Evolutionary conservation across 495 filamentous ascomycete species (phyloP), one percentile per base, ranked within the genome.

Genomic region (Pyrenula aspistea): DNA sequence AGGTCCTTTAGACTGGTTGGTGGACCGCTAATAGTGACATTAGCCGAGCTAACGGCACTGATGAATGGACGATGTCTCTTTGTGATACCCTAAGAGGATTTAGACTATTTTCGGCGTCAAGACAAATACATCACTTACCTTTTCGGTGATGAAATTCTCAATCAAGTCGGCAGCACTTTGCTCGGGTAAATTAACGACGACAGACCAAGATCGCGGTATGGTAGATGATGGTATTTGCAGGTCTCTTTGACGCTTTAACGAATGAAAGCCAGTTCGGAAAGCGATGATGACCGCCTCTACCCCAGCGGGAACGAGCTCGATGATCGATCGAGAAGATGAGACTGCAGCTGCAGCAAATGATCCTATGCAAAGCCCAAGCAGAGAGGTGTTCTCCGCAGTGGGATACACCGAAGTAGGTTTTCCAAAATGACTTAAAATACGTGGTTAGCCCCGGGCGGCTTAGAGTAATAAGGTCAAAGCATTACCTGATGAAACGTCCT

Each of bases 401-500:
- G 57, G 57, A 58, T 25, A 59, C 10, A 15, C 31, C 21, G 53
- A 50, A 20, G 55, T 36, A 15, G 47, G 47, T 55, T 59, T 49
- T 4, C 55, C 49, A 52, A 49, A 54, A 10, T 58, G 51, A 10
- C 57, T 59, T 25, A 36, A 10, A 19, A 19, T 22, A 31, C 10
- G 21, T 19, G 36, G 23, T 56, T 54, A 56, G 55, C 47, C 12
- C 24, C 2, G 11, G 3, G 25, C 54, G n/a, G 12, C 15, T 15
- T 50, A 22, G 2, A 59, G 25, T 10, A 21, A n/a, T 19, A 12
- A n/a, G n/a, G 48, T 2, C 2, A 22, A 57, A 1, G 20, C 23
- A 2, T 4, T 74, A 90, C 85, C 86, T 81, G 58, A 91, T 86
- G 61, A 87, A 91, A 60, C 86, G 83, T 51, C 78, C 84, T 22